phyloP scores from a whole-genome alignment of 768 basidiomycete species.

The Paxillus rubicundulus region DNA sequence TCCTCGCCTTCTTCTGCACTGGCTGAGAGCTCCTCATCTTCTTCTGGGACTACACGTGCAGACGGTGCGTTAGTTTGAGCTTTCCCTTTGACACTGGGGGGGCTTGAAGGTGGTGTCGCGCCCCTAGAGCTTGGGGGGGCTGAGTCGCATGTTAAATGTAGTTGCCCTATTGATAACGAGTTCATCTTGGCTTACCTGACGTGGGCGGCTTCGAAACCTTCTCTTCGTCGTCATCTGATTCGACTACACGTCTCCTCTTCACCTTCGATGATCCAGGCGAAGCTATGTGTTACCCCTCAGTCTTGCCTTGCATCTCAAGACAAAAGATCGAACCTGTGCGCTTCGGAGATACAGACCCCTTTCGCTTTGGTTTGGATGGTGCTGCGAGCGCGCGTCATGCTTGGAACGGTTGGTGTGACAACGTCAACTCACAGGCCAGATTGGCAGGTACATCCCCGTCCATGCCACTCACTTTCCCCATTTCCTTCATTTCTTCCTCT shows the following conservation, averaged over 20 bases:
- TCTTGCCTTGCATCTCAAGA: neutral
- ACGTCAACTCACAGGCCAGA: conserved; percentile 11
- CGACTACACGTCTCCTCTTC: conserved; percentile 53
- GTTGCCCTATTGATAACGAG: neutral
- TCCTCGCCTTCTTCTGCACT: conserved; percentile 41
- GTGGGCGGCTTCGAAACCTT: neutral
- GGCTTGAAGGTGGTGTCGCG: neutral
- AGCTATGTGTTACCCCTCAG: conserved; percentile 17
- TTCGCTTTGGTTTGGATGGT: conserved; percentile 46
- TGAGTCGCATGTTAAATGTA: neutral
- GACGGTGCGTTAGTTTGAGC: conserved; percentile 17
- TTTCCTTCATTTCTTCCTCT: conserved; percentile 22
- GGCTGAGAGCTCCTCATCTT: conserved; percentile 32
- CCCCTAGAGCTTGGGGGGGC: neutral
- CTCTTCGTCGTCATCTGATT: conserved; percentile 50
- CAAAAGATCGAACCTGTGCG: conserved; percentile 8
- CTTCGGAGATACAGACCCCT: conserved; percentile 24
- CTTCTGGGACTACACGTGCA: conserved; percentile 21
- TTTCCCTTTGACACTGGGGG: conserved; percentile 13
- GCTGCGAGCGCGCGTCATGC: neutral
- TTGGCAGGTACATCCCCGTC: conserved; percentile 1
- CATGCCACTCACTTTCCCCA: conserved; percentile 4
- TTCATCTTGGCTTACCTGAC: neutral
- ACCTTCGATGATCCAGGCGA: conserved; percentile 24
- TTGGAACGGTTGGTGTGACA: neutral